Evolutionary conservation across 2,329 filamentous ascomycete genomes (phyloP).

Genomic region (Cadophora malorum): DNA sequence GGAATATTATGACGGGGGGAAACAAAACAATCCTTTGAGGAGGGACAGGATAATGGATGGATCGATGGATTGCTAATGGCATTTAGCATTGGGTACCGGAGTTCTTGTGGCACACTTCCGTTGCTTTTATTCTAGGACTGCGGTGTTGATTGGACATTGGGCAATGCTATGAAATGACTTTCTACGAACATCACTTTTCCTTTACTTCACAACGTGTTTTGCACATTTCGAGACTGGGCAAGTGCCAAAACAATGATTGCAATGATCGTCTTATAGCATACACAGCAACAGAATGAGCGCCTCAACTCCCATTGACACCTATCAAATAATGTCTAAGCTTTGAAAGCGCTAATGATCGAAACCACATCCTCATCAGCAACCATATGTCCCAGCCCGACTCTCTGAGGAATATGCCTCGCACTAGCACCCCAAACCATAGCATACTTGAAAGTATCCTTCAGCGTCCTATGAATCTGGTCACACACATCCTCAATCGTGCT

Average conservation of each 20-base stretch:
- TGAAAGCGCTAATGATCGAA: slow-evolving; percentile 70
- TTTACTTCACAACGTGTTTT: neutral
- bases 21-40: slow-evolving; percentile 2
- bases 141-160: slow-evolving; percentile 26
- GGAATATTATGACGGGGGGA: slow-evolving; percentile 16
- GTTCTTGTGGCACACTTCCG: slow-evolving; percentile 29
- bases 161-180: slow-evolving; percentile 30
- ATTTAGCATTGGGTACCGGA: slow-evolving; percentile 38
- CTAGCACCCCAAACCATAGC: slow-evolving; percentile 97
- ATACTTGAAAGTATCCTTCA: slow-evolving; percentile 99
- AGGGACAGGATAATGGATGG: slow-evolving; percentile 17
- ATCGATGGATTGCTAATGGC: slow-evolving; percentile 25
- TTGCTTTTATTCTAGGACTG: slow-evolving; percentile 23
- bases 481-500: slow-evolving; percentile 96
- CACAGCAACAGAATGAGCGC: no score
- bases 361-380: slow-evolving; percentile 76
- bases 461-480: slow-evolving; percentile 87
- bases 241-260: neutral
- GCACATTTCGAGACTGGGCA: neutral
- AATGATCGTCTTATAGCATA: neutral
- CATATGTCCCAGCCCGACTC: slow-evolving; percentile 83
- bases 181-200: slow-evolving; percentile 11
- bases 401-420: slow-evolving; percentile 91
- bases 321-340: slow-evolving; percentile 55
- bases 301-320: slow-evolving; percentile 10